Evolutionary conservation across 176 grass and related monocot species (phyloP).

Genomic region (Zea mays): Zm-B73-REFERENCE-NAM-5.0 NC_050096.1:42041501-42042000

Average conservation of each 20-base stretch:
- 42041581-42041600: slow-evolving; percentile 25
- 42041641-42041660: slow-evolving; percentile 13
- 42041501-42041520: slow-evolving; percentile 18
- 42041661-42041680: not conserved
- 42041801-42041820: slow-evolving; percentile 37
- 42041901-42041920: not conserved
- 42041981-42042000: too few relatives aligned
- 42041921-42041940: not conserved
- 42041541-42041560: slow-evolving; percentile 20
- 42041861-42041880: not conserved
- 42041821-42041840: slow-evolving; percentile 41
- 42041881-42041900: not conserved
- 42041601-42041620: slow-evolving; percentile 39
- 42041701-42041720: slow-evolving; percentile 28
- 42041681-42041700: slow-evolving; percentile 25
- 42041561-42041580: slow-evolving; percentile 28
- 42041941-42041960: slow-evolving; percentile 3
- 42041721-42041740: not conserved
- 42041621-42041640: slow-evolving; percentile 33
- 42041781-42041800: slow-evolving; percentile 31
- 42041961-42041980: too few relatives aligned
- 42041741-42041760: slow-evolving; percentile 15
- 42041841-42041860: slow-evolving; percentile 46
- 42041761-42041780: slow-evolving; percentile 21
- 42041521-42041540: slow-evolving; percentile 34